Evolutionary conservation across 2,329 filamentous ascomycete species (phyloP).

Genomic region (Hymenoscyphus scutula): DNA sequence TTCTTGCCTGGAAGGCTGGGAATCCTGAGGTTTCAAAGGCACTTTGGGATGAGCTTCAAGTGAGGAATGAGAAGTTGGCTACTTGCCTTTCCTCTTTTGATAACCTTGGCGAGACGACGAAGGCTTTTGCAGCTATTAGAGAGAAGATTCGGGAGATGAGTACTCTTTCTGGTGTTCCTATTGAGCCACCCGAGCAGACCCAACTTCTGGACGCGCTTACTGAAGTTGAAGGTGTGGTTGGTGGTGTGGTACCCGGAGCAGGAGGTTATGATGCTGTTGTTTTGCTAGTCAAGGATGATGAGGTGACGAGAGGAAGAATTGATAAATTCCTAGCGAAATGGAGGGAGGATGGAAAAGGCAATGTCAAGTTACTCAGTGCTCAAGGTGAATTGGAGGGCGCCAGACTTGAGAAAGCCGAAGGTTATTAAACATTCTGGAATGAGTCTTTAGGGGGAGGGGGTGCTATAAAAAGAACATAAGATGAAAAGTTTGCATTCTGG

Average conservation of each 20-base stretch:
- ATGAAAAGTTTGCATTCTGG: not conserved
- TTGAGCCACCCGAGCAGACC: constrained; percentile 86
- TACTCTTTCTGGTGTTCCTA: constrained; percentile 69
- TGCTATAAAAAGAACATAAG: not conserved
- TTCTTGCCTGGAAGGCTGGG: constrained; percentile 74
- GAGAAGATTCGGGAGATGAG: constrained; percentile 76
- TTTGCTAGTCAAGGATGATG: constrained; percentile 72
- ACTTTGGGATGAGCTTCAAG: constrained; percentile 75
- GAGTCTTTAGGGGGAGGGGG: no score
- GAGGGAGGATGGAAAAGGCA: constrained; percentile 57
- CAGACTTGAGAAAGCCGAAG: constrained; percentile 43
- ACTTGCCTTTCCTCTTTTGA: constrained; percentile 52
- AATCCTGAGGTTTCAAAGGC: constrained; percentile 61
- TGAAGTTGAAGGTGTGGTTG: constrained; percentile 73
- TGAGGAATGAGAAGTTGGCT: constrained; percentile 69
- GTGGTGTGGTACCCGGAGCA: constrained; percentile 89
- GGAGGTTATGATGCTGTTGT: constrained; percentile 91
- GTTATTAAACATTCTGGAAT: constrained; percentile 18
- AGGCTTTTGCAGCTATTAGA: constrained; percentile 51
- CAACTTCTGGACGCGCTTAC: constrained; percentile 74
- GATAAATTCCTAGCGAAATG: constrained; percentile 63
- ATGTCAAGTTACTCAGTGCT: constrained; percentile 67
- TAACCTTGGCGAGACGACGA: constrained; percentile 43
- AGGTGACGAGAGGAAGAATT: constrained; percentile 59
- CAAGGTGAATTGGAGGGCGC: constrained; percentile 71